Conservation (phyloP, 129 eudicot genomes). For the Kitagawia praeruptora region DNA sequence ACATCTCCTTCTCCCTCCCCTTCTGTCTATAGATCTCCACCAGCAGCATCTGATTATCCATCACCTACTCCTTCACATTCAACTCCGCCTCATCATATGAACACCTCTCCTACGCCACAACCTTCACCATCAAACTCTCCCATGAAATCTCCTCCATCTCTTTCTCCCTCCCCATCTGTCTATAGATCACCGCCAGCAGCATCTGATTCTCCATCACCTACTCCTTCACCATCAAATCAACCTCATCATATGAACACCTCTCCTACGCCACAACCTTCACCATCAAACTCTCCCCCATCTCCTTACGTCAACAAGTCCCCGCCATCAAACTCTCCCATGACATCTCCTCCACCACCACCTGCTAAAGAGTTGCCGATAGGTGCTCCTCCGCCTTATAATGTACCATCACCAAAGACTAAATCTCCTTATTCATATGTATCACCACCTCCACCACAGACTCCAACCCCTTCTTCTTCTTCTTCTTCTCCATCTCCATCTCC, state of each 20-base stretch:
- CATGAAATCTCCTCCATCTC: neutral
- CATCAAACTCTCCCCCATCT: no score
- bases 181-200: neutral
- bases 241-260: no score
- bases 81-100: no score
- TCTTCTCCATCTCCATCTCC: no score
- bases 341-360: neutral
- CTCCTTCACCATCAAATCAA: no score
- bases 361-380: neutral
- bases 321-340: neutral
- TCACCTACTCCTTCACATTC: no score
- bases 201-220: neutral
- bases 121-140: no score
- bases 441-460: conserved; percentile 6
- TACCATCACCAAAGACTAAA: neutral
- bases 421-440: neutral
- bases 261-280: no score
- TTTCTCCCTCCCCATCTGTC: neutral
- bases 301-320: no score
- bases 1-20: neutral
- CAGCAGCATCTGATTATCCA: neutral
- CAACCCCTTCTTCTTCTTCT: no score
- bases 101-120: no score
- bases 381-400: neutral
- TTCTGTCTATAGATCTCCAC: no score